phyloP scores from a whole-genome alignment of 495 filamentous ascomycete genomes.

The Podospora fimiseda region DNA sequence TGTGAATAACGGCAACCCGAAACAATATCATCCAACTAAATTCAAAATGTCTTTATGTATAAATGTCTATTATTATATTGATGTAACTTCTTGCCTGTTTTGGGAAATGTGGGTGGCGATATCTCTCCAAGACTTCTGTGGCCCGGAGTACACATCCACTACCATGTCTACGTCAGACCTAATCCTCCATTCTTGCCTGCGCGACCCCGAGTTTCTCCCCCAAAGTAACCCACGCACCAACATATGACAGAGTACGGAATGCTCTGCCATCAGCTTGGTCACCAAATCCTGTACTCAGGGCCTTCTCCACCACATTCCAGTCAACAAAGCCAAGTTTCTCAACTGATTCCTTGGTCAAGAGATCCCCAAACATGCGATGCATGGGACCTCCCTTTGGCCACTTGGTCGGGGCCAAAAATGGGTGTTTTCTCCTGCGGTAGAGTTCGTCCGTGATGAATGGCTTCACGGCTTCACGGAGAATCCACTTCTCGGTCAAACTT shows the following conservation, averaged over 20 bases:
- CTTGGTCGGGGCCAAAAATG: slow-evolving; percentile 32
- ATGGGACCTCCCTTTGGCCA: slow-evolving; percentile 29
- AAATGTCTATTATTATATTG: too few species aligned
- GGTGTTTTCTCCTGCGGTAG: slow-evolving; percentile 41
- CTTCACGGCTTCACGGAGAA: slow-evolving; percentile 42
- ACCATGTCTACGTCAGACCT: background rate
- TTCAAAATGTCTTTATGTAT: background rate
- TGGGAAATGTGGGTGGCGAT: too few species aligned
- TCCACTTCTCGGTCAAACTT: slow-evolving; percentile 40
- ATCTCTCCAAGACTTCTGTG: background rate
- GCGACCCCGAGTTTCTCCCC: slow-evolving; percentile 8
- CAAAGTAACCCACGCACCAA: slow-evolving; percentile 9
- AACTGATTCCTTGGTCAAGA: slow-evolving; percentile 36
- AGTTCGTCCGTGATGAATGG: slow-evolving; percentile 48
- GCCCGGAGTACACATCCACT: too few species aligned
- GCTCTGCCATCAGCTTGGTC: slow-evolving; percentile 9
- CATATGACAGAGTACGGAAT: slow-evolving; percentile 5
- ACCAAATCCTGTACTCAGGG: slow-evolving; percentile 29
- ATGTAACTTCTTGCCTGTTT: too few species aligned
- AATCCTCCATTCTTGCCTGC: background rate
- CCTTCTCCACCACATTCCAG: slow-evolving; percentile 20
- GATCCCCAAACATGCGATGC: slow-evolving; percentile 24
- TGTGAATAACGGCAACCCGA: too few species aligned
- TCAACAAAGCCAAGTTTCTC: slow-evolving; percentile 40
- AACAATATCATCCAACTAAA: too few species aligned